Evolutionary conservation across 176 grass and related monocot genomes (phyloP).

Genomic region (Poa annua): DNA sequence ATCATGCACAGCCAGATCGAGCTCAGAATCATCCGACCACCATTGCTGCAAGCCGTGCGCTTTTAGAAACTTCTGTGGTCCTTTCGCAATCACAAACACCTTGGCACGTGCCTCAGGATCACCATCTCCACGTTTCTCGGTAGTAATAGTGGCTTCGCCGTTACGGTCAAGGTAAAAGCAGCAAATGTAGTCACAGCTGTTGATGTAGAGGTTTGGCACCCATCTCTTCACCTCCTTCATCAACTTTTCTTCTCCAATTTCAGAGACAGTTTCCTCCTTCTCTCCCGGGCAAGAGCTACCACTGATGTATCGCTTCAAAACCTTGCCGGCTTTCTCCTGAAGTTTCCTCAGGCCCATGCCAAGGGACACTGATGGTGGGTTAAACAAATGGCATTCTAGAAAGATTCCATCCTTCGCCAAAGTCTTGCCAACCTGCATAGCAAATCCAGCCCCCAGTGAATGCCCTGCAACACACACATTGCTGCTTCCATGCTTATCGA

Average conservation of each 20-base stretch:
- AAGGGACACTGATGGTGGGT: constrained; percentile 82
- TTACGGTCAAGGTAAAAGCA: constrained; percentile 64
- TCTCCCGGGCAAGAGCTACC: constrained; percentile 32
- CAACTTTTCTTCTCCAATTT: constrained; percentile 43
- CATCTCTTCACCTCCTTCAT: constrained; percentile 75
- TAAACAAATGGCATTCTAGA: constrained; percentile 82
- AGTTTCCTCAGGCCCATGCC: constrained; percentile 60
- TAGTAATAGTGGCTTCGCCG: constrained; percentile 43
- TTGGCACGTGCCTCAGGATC: constrained; percentile 33
- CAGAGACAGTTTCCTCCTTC: constrained; percentile 12
- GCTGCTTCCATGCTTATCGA: constrained; percentile 56
- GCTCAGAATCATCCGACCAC: constrained; percentile 81
- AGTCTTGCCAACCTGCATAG: constrained; percentile 73
- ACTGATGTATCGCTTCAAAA: constrained; percentile 48
- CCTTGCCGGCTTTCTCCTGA: constrained; percentile 50
- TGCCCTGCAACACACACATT: constrained; percentile 77
- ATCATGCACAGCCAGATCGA: constrained; percentile 61
- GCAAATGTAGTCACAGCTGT: constrained; percentile 79
- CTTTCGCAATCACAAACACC: constrained; percentile 67
- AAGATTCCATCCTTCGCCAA: constrained; percentile 69
- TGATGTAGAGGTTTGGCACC: constrained; percentile 84
- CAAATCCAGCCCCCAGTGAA: constrained; percentile 76
- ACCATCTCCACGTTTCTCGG: constrained; percentile 12
- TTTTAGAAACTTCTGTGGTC: constrained; percentile 73
- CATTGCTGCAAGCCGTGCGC: constrained; percentile 93